Conservation (phyloP, 345 rosid species). For the Physaria fendleri region DNA sequence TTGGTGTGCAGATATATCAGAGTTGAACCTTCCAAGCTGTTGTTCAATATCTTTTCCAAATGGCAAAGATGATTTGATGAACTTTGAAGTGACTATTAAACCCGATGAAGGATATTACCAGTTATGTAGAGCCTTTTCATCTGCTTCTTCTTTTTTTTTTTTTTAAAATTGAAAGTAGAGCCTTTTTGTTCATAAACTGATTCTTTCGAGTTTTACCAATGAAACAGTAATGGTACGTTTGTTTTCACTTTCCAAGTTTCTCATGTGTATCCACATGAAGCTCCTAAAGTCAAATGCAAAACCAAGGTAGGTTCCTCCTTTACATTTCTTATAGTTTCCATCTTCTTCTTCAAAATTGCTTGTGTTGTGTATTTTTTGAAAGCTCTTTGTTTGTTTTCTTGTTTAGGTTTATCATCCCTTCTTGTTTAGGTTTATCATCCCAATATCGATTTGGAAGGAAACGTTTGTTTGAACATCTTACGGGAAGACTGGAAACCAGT, state of each 20-base stretch:
- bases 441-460: slow-evolving; percentile 97
- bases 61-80: slow-evolving; percentile 82
- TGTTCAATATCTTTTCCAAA: slow-evolving; percentile 64
- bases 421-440: slow-evolving; percentile 78
- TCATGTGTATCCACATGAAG: slow-evolving; percentile 85
- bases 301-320: slow-evolving; percentile 54
- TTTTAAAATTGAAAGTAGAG: too few relatives aligned
- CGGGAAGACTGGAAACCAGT: slow-evolving; percentile 99
- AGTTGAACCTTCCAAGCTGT: slow-evolving; percentile 68
- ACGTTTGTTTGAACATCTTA: slow-evolving; percentile 85
- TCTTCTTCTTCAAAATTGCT: neutral
- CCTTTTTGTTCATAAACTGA: too few relatives aligned
- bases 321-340: neutral
- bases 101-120: slow-evolving; percentile 85
- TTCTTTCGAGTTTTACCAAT: neutral
- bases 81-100: slow-evolving; percentile 66
- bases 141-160: too few relatives aligned
- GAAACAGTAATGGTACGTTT: slow-evolving; percentile 68
- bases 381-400: slow-evolving; percentile 1
- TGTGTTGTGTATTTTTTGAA: neutral
- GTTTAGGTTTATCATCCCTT: slow-evolving; percentile 78
- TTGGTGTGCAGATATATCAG: slow-evolving; percentile 47
- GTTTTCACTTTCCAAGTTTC: slow-evolving; percentile 86
- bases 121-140: slow-evolving; percentile 42
- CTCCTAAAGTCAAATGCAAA: slow-evolving; percentile 98